A percentile compares a stretch with the other conserved stretches of the same genome.
These are phyloP conservation scores for Pachyrhizus erosus DNA, from an alignment of 306 rosid species.

Conservation along the genomic window DNA sequence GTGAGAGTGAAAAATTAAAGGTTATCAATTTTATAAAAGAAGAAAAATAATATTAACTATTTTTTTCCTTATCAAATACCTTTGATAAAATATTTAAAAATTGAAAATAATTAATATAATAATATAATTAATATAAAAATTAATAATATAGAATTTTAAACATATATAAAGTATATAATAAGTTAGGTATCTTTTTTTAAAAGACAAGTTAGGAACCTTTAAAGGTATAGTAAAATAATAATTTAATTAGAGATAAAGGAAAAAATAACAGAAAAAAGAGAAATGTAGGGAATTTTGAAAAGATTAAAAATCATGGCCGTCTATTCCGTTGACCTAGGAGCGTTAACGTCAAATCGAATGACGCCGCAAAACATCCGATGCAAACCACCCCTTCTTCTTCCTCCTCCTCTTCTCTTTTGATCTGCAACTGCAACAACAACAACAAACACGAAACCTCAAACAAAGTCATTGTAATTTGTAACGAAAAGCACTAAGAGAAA, in stretches of 20 bases:
- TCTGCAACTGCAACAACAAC: neutral
- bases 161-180: too few species aligned
- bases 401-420: neutral
- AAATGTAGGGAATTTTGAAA: neutral
- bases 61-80: too few species aligned
- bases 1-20: neutral
- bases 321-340: slow-evolving; percentile 46
- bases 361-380: neutral
- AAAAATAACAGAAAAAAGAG: neutral
- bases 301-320: slow-evolving; percentile 48
- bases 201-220: too few species aligned
- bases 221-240: too few species aligned
- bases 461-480: neutral
- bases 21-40: too few species aligned
- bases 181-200: too few species aligned
- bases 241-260: too few species aligned
- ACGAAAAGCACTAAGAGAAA: neutral
- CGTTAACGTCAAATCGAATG: neutral
- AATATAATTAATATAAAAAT: too few species aligned
- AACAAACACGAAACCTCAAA: neutral
- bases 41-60: too few species aligned
- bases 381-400: neutral
- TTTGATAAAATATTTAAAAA: too few species aligned
- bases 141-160: too few species aligned
- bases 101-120: too few species aligned